Conservation (phyloP, 1,139 yeast genomes). For the Nakaseomyces nivariensis region DNA sequence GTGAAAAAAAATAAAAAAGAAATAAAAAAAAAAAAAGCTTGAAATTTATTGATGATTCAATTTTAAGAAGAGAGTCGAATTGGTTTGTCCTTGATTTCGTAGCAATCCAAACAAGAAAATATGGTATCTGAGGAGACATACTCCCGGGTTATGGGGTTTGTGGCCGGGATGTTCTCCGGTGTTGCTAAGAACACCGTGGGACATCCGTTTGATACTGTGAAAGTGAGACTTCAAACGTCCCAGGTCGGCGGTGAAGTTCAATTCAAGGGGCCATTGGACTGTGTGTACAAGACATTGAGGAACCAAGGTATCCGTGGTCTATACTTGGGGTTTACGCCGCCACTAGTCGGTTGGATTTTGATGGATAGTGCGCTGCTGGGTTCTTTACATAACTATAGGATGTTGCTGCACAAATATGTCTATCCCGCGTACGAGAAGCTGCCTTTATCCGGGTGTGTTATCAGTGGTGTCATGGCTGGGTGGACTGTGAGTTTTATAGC, state of each 20-base stretch:
- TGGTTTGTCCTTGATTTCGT: too few species aligned
- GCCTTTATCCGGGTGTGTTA: slow-evolving; percentile 63
- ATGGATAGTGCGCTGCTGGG: slow-evolving; percentile 91
- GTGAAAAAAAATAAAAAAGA: too few species aligned
- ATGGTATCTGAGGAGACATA: slow-evolving; percentile 8
- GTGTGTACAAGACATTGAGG: slow-evolving; percentile 58
- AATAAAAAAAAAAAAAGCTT: too few species aligned
- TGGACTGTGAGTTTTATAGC: slow-evolving; percentile 90
- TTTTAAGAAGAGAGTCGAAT: too few species aligned
- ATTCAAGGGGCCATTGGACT: slow-evolving; percentile 76
- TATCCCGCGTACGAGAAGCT: slow-evolving; percentile 48
- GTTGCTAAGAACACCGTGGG: slow-evolving; percentile 83
- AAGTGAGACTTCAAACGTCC: slow-evolving; percentile 80
- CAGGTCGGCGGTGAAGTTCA: slow-evolving; percentile 30
- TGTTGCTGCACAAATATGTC: slow-evolving; percentile 52
- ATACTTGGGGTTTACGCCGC: slow-evolving; percentile 87
- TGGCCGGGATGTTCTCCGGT: slow-evolving; percentile 84
- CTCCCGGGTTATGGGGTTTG: slow-evolving; percentile 47
- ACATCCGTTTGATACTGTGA: slow-evolving; percentile 87
- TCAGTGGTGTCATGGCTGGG: slow-evolving; percentile 74
- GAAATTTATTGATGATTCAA: too few species aligned
- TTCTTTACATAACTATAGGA: slow-evolving; percentile 65
- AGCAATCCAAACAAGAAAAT: background rate
- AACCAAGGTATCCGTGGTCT: slow-evolving; percentile 72
- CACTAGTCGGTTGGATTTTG: slow-evolving; percentile 83